These are phyloP conservation scores for Fusarium nygamai DNA, from an alignment of 2,329 filamentous ascomycete genomes.

Conservation along the genomic window DNA sequence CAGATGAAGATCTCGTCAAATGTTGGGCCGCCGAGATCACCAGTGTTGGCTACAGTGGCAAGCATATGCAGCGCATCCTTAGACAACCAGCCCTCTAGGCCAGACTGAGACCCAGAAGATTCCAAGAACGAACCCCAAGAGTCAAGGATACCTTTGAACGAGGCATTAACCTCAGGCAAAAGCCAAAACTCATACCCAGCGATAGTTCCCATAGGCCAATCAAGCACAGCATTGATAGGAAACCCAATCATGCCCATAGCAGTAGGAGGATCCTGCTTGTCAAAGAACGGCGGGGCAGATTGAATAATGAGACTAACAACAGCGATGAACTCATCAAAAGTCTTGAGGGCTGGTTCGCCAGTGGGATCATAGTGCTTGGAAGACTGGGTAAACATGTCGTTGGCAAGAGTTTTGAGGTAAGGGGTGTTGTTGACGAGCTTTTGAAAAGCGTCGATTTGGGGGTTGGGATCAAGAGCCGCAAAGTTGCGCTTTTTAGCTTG, in stretches of 20 bases:
- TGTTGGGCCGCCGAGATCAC: fast-evolving
- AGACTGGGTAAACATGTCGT: slow-evolving; percentile 9
- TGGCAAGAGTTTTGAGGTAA: not conserved
- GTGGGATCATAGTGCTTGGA: slow-evolving; percentile 11
- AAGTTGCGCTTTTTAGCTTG: not conserved
- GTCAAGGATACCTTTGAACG: not conserved
- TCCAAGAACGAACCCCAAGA: not conserved
- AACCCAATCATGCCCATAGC: slow-evolving; percentile 1
- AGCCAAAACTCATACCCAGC: slow-evolving; percentile 28
- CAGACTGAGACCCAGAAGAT: not conserved
- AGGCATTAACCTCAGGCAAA: not conserved
- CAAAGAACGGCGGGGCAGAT: not conserved
- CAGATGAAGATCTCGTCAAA: slow-evolving; percentile 19
- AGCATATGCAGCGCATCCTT: not conserved
- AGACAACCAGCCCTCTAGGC: not conserved
- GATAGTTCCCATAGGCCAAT: slow-evolving; percentile 24
- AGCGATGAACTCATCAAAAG: not conserved
- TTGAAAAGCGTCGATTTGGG: not conserved
- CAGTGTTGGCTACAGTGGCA: slow-evolving; percentile 8
- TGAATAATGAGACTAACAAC: not conserved
- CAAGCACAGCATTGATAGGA: slow-evolving; percentile 4
- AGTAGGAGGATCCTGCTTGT: not conserved
- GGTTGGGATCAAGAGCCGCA: not conserved
- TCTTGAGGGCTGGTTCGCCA: not conserved
- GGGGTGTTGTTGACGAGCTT: not conserved